phyloP scores from a whole-genome alignment of 345 rosid genomes.

The Lagerstroemia speciosa region DNA sequence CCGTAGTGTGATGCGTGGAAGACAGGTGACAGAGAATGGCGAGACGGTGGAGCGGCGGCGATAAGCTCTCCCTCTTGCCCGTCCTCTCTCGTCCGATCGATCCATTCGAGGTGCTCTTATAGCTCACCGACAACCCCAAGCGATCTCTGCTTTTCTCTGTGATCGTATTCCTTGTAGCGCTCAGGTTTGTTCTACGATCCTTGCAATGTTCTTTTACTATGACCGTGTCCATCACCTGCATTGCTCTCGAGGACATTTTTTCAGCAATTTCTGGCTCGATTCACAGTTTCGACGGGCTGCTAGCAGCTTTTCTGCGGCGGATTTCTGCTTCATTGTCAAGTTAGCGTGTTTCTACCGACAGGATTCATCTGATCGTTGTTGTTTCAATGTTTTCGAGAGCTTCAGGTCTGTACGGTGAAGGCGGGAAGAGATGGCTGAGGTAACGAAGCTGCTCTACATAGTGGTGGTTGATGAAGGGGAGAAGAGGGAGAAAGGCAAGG shows the following conservation, averaged over 20 bases:
- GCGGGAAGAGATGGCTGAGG: slow-evolving; percentile 36
- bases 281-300: too few relatives aligned
- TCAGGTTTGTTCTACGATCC: neutral
- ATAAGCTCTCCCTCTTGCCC: neutral
- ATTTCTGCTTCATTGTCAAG: too few relatives aligned
- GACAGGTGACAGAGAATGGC: slow-evolving; percentile 34
- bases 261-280: too few relatives aligned
- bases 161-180: neutral
- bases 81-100: neutral
- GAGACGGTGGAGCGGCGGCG: slow-evolving; percentile 10
- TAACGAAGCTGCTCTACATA: slow-evolving; percentile 67
- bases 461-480: slow-evolving; percentile 63
- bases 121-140: neutral
- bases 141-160: neutral
- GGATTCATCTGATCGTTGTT: neutral
- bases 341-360: neutral
- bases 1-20: slow-evolving; percentile 43
- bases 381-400: neutral
- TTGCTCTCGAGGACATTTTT: neutral
- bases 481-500: slow-evolving; percentile 27
- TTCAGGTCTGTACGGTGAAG: neutral
- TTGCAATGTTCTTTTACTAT: neutral
- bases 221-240: slow-evolving; percentile 9
- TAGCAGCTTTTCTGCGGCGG: too few relatives aligned
- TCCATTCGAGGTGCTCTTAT: slow-evolving; percentile 1